Evolutionary conservation across 352 stramenopile species (phyloP).

Genomic region (Phytophthora pini): DNA sequence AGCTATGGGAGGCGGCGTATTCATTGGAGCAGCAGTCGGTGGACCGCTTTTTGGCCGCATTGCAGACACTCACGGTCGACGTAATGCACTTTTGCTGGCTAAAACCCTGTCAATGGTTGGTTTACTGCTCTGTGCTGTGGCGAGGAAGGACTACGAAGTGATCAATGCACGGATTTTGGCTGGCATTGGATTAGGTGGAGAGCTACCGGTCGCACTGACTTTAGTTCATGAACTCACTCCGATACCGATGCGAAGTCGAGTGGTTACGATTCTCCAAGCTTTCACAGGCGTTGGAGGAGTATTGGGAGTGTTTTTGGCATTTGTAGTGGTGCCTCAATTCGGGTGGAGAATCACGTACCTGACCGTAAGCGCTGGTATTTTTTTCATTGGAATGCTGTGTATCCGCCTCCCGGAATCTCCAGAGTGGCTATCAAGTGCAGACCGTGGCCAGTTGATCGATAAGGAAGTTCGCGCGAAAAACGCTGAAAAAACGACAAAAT

Average conservation of each 20-base stretch:
- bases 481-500: conserved; percentile 4
- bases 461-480: conserved; percentile 32
- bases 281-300: conserved; percentile 43
- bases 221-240: conserved; percentile 44
- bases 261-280: conserved; percentile 39
- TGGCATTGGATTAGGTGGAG: conserved; percentile 42
- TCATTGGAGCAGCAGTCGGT: conserved; percentile 30
- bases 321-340: conserved; percentile 30
- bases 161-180: conserved; percentile 37
- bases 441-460: background rate
- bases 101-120: conserved; percentile 37
- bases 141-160: conserved; percentile 32
- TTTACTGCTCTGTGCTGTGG: conserved; percentile 28
- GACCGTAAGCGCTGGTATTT: conserved; percentile 22
- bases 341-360: conserved; percentile 41
- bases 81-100: conserved; percentile 32
- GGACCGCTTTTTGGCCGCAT: conserved; percentile 36
- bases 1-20: conserved; percentile 28
- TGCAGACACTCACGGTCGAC: conserved; percentile 36
- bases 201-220: conserved; percentile 37
- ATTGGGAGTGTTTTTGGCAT: conserved; percentile 35
- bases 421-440: conserved; percentile 40
- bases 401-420: conserved; percentile 43
- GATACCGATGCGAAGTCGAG: conserved; percentile 28
- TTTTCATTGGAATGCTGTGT: conserved; percentile 31